Percentiles rank a stretch among this genome's conserved stretches.
Evolutionary conservation across 805 yeast genomes (phyloP).

Genomic region (Candida oleophila): DNA sequence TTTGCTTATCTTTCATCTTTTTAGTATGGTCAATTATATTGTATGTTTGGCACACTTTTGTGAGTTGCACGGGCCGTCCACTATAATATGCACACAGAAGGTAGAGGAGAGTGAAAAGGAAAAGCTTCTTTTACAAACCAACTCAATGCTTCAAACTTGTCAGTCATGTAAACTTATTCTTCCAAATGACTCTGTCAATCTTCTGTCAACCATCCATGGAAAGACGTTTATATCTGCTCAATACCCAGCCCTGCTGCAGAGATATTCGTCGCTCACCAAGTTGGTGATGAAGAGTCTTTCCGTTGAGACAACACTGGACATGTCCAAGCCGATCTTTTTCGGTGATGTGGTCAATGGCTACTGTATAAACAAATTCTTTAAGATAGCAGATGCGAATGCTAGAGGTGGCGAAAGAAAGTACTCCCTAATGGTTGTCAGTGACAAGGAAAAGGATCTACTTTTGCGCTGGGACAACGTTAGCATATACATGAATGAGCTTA

Average conservation of each 20-base stretch:
- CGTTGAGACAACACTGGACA: conserved; percentile 63
- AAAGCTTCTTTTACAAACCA: conserved; percentile 35
- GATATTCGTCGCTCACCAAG: conserved; percentile 56
- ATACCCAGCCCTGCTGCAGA: conserved; percentile 49
- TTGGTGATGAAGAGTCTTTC: conserved; percentile 63
- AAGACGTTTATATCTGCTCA: conserved; percentile 51
- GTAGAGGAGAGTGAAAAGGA: conserved; percentile 17
- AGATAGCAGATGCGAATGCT: conserved; percentile 61
- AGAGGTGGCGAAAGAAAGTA: conserved; percentile 75
- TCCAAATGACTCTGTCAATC: conserved; percentile 38
- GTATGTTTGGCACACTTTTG: conserved; percentile 71
- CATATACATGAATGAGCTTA: conserved; percentile 28
- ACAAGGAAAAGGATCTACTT: conserved; percentile 52
- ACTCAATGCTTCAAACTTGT: conserved; percentile 48
- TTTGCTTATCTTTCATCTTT: not conserved
- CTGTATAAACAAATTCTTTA: conserved; percentile 59
- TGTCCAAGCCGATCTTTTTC: conserved; percentile 57
- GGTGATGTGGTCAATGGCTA: conserved; percentile 64
- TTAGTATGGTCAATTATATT: conserved; percentile 31
- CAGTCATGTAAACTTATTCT: conserved; percentile 57
- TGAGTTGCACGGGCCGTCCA: conserved; percentile 74
- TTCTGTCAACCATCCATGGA: conserved; percentile 1
- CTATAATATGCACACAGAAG: conserved; percentile 61
- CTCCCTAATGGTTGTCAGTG: conserved; percentile 56
- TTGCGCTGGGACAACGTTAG: conserved; percentile 53